phyloP scores from a whole-genome alignment of 345 rosid species.

The Psidium friedrichsthalianum region DNA sequence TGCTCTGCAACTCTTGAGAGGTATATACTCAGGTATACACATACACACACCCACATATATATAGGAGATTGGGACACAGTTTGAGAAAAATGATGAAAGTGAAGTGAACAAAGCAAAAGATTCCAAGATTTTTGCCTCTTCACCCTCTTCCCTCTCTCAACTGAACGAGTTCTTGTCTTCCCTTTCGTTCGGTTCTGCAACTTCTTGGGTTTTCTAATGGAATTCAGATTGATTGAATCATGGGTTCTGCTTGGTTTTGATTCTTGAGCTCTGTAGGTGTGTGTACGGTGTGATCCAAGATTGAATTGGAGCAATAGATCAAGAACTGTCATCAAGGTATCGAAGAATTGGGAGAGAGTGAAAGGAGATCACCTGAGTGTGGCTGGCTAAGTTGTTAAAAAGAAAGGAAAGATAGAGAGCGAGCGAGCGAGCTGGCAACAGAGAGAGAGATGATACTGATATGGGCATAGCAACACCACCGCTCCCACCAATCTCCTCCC shows the following conservation, averaged over 20 bases:
- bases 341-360: neutral
- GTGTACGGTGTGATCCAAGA: neutral
- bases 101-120: neutral
- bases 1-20: conserved; percentile 29
- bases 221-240: neutral
- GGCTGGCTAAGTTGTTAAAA: neutral
- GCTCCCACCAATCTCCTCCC: conserved; percentile 8
- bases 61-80: neutral
- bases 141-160: neutral
- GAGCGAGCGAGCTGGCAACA: too few species aligned
- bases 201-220: neutral
- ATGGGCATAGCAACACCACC: conserved; percentile 67
- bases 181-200: neutral
- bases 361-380: neutral
- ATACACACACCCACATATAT: neutral
- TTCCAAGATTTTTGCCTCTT: neutral
- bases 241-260: neutral
- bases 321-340: neutral
- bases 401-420: neutral
- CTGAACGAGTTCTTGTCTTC: neutral
- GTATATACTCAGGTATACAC: conserved; percentile 1
- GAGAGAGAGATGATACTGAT: conserved; percentile 30
- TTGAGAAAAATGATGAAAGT: neutral
- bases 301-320: neutral
- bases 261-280: neutral